These are phyloP conservation scores for Mycena crocata DNA, from an alignment of 768 basidiomycete genomes.

Conservation along the genomic window DNA sequence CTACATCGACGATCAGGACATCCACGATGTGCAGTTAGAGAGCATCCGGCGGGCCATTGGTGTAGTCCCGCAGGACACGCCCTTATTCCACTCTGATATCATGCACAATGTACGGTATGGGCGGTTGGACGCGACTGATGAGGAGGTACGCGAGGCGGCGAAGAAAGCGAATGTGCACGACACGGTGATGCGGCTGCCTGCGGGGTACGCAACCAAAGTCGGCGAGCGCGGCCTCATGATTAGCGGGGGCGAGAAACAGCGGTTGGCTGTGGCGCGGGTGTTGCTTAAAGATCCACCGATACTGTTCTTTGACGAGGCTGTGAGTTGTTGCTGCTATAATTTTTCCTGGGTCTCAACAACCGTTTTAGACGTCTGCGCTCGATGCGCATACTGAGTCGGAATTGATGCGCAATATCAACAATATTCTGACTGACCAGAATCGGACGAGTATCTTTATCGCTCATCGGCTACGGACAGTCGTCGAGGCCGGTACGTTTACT, in stretches of 20 bases:
- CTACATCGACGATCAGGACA: conserved; percentile 88
- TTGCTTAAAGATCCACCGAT: conserved; percentile 96
- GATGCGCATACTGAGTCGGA: conserved; percentile 96
- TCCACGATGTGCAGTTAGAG: conserved; percentile 75
- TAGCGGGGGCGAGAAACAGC: conserved; percentile 97
- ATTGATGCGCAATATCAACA: conserved; percentile 94
- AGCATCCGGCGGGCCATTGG: conserved; percentile 84
- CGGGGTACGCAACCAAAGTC: conserved; percentile 90
- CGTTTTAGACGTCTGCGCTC: conserved; percentile 86
- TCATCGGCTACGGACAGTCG: conserved; percentile 88
- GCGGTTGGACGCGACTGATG: conserved; percentile 85
- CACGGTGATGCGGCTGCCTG: conserved; percentile 83
- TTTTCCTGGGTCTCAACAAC: conserved; percentile 6
- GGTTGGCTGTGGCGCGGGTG: conserved; percentile 93
- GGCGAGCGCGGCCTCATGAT: conserved; percentile 99
- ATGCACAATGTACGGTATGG: conserved; percentile 97
- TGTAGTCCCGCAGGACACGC: conserved; percentile 98
- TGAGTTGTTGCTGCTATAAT: conserved; percentile 53
- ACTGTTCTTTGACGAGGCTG: conserved; percentile 98
- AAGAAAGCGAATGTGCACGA: conserved; percentile 89
- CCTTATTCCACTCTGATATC: conserved; percentile 95
- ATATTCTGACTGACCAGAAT: conserved; percentile 75
- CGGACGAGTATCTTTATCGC: conserved; percentile 98
- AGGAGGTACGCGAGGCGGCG: conserved; percentile 88
- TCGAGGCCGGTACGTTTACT: conserved; percentile 79